Percentiles rank a stretch among this genome's conserved stretches.
Conservation (phyloP, 441 rosid genomes). For the Adansonia rubrostipa region DNA sequence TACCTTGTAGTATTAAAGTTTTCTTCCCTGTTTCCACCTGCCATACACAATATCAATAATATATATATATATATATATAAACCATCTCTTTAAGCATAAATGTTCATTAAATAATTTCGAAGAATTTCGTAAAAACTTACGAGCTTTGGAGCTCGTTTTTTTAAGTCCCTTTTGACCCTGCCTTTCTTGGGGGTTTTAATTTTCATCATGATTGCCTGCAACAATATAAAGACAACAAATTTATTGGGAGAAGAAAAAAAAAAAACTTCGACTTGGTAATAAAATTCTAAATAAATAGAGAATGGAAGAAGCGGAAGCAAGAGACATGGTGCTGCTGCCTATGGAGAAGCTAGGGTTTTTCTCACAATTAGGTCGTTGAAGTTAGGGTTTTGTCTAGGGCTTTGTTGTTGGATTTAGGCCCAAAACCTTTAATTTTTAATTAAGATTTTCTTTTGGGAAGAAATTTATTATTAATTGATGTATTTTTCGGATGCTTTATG, state of each 20-base stretch:
- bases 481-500: too few species aligned
- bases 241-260: background rate
- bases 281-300: background rate
- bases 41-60: conserved; percentile 7
- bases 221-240: background rate
- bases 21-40: conserved; percentile 94
- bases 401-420: too few species aligned
- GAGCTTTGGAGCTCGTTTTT: conserved; percentile 77
- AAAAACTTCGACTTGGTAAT: background rate
- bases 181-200: conserved; percentile 55
- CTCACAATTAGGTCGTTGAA: too few species aligned
- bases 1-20: conserved; percentile 87
- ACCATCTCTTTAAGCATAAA: background rate
- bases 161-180: conserved; percentile 64
- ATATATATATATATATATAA: too few species aligned
- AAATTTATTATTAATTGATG: too few species aligned
- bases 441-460: too few species aligned
- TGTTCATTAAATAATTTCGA: background rate
- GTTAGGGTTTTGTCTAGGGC: too few species aligned
- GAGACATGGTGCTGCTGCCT: background rate
- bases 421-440: too few species aligned
- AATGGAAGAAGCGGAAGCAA: background rate
- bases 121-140: conserved; percentile 40
- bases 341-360: too few species aligned
- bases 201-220: conserved; percentile 50